Base-by-base conservation (phyloP, 2,329 filamentous ascomycete species). In the Cadophora gregata region DNA sequence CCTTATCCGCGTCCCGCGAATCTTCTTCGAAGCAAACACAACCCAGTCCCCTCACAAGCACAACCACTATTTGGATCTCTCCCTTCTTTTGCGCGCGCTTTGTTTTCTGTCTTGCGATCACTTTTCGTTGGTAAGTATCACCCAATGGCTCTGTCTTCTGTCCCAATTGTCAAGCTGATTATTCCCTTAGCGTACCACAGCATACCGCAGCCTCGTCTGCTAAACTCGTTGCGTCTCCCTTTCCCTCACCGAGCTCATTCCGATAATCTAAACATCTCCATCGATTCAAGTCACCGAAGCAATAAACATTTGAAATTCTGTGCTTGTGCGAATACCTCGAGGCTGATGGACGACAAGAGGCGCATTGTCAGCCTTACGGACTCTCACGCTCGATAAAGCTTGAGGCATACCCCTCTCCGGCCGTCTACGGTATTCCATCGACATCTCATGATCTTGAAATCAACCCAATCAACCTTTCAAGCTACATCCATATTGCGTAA, bases 351-450 rank as follows among this genome's bases (percentile, higher is more conserved):
- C 42, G 7, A 47, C 42, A 4, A 7, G 19, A 21, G 21, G 21
- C n/a, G 42, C 21, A 9, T 7, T 8, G 19, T 9, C 42, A 47
- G 55, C 55, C 55, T 25, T 38, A 42, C 21, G 36, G 31, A 38
- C 55, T 33, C 55, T 33, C 55, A 58, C 55, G 31, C 42, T 21
- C 14, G 42, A 21, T 21, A 58, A 5, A 21, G 12, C 31, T 33
- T 38, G 55, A 58, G 16, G 42, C 55, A 61, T 61, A 48, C 42
- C 59, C 59, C 42, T 50, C 42, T 48, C 31, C 42, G 14, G 42
- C n/a, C 25, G 27, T 50, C 27, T 24, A 33, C 29, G 27, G 16
- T 19, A 21, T 31, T 29, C 42, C 36, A 1, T 36, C 27, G 21
- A n/a, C 42, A 50, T 24, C 27, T 24, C 7, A 21, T 21, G n/a